Evolutionary conservation across 352 stramenopile species (phyloP).

Genomic region (Globisporangium abappressorium): DNA sequence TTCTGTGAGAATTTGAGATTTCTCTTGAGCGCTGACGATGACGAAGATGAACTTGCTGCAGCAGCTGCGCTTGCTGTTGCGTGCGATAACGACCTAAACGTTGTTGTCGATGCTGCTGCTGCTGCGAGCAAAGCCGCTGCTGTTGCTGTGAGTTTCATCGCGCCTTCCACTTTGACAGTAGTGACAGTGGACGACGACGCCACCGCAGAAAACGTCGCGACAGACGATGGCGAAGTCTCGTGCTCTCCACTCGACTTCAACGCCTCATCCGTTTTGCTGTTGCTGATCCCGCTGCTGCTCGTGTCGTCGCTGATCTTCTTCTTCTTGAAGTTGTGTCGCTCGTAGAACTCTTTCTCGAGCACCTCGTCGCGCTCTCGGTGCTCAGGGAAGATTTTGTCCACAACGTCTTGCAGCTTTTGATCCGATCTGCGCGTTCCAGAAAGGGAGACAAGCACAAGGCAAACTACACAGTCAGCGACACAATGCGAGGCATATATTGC

Average conservation of each 20-base stretch:
- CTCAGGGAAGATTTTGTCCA: constrained; percentile 74
- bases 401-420: constrained; percentile 67
- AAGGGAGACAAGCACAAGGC: not conserved
- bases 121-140: constrained; percentile 1
- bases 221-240: constrained; percentile 1
- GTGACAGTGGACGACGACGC: not conserved
- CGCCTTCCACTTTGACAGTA: not conserved
- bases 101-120: not conserved
- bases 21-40: not conserved
- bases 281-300: not conserved
- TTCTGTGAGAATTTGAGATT: not conserved
- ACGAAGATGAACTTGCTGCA: not conserved
- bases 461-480: not conserved
- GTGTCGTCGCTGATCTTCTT: not conserved
- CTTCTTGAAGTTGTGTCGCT: constrained; percentile 50
- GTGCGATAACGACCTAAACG: not conserved
- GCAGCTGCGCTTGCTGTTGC: not conserved
- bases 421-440: constrained; percentile 43
- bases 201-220: not conserved
- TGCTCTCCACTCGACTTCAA: not conserved
- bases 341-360: constrained; percentile 61
- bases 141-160: not conserved
- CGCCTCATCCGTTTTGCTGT: not conserved
- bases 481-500: not conserved
- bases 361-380: constrained; percentile 46